Conservation (phyloP, 108 stramenopile genomes). For the Cyclotella choctawhatcheeana region DNA sequence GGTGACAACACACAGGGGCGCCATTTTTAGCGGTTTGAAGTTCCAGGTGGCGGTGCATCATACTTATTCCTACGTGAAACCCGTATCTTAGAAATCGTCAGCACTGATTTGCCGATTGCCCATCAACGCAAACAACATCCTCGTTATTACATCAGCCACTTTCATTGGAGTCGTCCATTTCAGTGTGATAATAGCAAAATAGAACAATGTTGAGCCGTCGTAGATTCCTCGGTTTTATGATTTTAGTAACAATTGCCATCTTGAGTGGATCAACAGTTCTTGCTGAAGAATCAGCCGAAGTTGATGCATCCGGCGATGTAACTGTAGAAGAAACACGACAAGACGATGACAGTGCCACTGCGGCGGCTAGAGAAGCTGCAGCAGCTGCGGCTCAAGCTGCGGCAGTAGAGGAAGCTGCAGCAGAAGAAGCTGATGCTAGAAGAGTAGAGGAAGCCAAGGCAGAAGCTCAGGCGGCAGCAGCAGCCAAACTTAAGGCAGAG, state of each 20-base stretch:
- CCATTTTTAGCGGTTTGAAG: slow-evolving; percentile 5
- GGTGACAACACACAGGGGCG: no score
- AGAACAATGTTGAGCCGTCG: slow-evolving; percentile 34
- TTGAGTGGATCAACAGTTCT: slow-evolving; percentile 21
- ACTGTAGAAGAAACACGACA: slow-evolving; percentile 21
- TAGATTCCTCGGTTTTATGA: slow-evolving; percentile 28
- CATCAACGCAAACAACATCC: neutral
- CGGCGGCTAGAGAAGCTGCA: neutral
- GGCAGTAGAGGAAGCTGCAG: slow-evolving; percentile 1
- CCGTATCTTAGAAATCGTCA: neutral
- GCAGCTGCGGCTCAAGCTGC: no score
- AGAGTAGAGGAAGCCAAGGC: slow-evolving; percentile 1
- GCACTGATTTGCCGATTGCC: neutral
- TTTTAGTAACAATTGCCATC: slow-evolving; percentile 32
- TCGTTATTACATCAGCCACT: no score
- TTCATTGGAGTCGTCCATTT: no score
- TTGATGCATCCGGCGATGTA: slow-evolving; percentile 31
- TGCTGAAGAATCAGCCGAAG: slow-evolving; percentile 22
- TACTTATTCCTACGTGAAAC: slow-evolving; percentile 1
- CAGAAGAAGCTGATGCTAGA: slow-evolving; percentile 6
- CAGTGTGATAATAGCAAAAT: no score
- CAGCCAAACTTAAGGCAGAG: slow-evolving; percentile 6
- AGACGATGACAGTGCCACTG: slow-evolving; percentile 8
- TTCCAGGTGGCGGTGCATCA: neutral
- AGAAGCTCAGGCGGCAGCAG: slow-evolving; percentile 9